Evolutionary conservation across 2,329 filamentous ascomycete species (phyloP).

Genomic region (Venturia pyrina): DNA sequence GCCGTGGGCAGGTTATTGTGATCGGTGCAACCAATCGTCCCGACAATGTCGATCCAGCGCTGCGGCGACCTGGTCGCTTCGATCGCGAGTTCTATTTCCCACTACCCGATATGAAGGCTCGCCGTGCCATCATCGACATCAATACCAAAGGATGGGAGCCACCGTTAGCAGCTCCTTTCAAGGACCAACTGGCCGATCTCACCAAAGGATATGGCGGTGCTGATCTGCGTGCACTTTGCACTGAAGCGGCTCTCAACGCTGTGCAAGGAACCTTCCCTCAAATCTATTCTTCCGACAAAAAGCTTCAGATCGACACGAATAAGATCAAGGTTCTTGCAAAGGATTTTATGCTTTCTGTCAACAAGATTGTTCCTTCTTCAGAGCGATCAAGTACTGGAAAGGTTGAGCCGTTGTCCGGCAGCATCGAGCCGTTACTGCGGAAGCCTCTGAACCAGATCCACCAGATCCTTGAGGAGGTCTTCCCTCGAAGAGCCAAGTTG

Average conservation of each 20-base stretch:
- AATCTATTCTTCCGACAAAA: slow-evolving; percentile 84
- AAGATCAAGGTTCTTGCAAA: slow-evolving; percentile 82
- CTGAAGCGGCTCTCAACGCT: slow-evolving; percentile 88
- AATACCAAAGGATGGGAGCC: slow-evolving; percentile 91
- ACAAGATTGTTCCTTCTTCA: slow-evolving; percentile 92
- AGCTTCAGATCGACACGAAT: slow-evolving; percentile 75
- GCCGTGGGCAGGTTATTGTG: slow-evolving; percentile 94
- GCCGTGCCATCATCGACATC: slow-evolving; percentile 84
- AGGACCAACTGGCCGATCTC: slow-evolving; percentile 70
- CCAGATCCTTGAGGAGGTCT: slow-evolving; percentile 57
- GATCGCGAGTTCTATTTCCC: slow-evolving; percentile 98
- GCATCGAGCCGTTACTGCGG: slow-evolving; percentile 71
- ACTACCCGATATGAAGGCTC: slow-evolving; percentile 68
- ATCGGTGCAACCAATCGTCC: slow-evolving; percentile 98
- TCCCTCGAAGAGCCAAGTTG: slow-evolving; percentile 69
- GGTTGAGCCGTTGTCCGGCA: slow-evolving; percentile 68
- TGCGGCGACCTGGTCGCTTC: slow-evolving; percentile 86
- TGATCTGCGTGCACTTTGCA: slow-evolving; percentile 86
- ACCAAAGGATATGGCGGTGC: slow-evolving; percentile 97
- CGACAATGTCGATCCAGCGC: slow-evolving; percentile 91
- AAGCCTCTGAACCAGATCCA: slow-evolving; percentile 62
- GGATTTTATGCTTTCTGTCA: slow-evolving; percentile 94
- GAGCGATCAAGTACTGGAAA: slow-evolving; percentile 80
- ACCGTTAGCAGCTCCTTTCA: slow-evolving; percentile 64
- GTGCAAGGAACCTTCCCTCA: slow-evolving; percentile 94